Percentiles rank a stretch among this genome's conserved stretches.
Evolutionary conservation across 148 eudicot genomes (phyloP).

Genomic region (Dysphania ambrosioides): DNA sequence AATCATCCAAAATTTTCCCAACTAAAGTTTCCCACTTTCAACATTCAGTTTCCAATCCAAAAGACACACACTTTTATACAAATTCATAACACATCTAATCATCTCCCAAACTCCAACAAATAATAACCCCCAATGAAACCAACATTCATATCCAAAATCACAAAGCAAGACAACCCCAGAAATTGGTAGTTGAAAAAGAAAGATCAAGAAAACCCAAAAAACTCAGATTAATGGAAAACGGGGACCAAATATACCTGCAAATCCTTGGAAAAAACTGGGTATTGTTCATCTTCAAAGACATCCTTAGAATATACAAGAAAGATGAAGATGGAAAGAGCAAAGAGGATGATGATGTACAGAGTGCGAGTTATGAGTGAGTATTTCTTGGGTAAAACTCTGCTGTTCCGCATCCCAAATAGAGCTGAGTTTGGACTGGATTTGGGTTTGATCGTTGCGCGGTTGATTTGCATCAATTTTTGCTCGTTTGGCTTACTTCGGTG

Average conservation of each 20-base stretch:
- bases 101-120: neutral
- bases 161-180: neutral
- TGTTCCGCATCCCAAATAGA: neutral
- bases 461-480: neutral
- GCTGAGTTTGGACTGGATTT: neutral
- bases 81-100: neutral
- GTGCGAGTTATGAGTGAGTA: conserved; percentile 32
- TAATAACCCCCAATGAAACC: neutral
- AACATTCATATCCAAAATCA: neutral
- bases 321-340: conserved; percentile 32
- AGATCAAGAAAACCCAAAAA: neutral
- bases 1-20: neutral
- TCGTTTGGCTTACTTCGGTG: too few species aligned
- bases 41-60: neutral
- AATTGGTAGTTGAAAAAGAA: too few species aligned
- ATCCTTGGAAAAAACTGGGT: conserved; percentile 20
- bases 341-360: conserved; percentile 35
- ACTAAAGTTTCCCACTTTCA: neutral
- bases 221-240: neutral
- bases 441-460: neutral
- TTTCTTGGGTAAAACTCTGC: conserved; percentile 18
- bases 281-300: conserved; percentile 32
- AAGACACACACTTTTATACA: neutral
- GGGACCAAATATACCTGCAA: conserved; percentile 22
- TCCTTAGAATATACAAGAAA: conserved; percentile 39